Evolutionary conservation across 164 flowering plant genomes (phyloP), one percentile per base, ranked within the genome.

Genomic region (Warburgia ugandensis): DNA sequence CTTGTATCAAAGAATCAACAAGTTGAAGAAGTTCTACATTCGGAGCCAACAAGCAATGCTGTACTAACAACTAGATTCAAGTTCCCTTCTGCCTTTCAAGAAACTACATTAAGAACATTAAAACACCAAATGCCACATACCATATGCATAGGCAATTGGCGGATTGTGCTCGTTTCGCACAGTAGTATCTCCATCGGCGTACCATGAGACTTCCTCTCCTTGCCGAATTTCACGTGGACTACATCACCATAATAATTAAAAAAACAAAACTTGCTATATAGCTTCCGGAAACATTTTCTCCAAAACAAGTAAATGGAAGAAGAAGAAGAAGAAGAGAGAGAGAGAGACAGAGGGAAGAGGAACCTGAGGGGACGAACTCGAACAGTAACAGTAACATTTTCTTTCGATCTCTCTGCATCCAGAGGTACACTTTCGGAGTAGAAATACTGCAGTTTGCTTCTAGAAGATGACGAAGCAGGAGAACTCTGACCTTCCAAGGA

Each of bases 121-220:
- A n/a, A n/a, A n/a, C n/a, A n/a, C n/a, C n/a, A 22, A 19, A 39
- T 8, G 30, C 8, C 12, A 56, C 61, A 56, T 87, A 91, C 98
- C 98, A 53, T 88, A 92, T 7, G 98, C 98, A 66, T 88, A 92
- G 0, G 94, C 98, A 32, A 82, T 72, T 0, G 94, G 67, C 0
- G 83, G 85, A 65, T 81, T 92, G 55, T 83, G 67, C 71, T 92
- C 99, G 40, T 67, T 88, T 50, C 99, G 63, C 40, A 88, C 77
- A 59, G 88, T 70, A 7, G 86, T 85, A 55, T 92, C 99, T 45
- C 99, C 99, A 61, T 92, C 99, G 0, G 99, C 98, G 59, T 87
- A 91, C 98, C 98, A 91, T 0, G 99, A 86, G 47, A 84, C 76
- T 66, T 88, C 96, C 66, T 92, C 98, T 19, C 98, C 98, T 61